phyloP scores from a whole-genome alignment of 177 flowering plant genomes.

The Vitis hybrid region DNA sequence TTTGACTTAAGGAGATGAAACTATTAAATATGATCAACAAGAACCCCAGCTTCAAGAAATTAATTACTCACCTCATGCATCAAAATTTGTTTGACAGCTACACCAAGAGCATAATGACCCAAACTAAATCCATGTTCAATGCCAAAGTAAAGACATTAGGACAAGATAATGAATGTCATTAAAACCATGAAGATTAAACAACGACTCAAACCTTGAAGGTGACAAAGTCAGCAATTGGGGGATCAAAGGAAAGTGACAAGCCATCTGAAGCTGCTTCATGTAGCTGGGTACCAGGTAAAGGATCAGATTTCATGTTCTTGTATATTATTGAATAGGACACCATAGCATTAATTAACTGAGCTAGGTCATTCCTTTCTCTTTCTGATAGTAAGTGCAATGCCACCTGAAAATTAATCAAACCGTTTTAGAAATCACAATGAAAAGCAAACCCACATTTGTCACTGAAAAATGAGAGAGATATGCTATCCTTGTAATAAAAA shows the following conservation, averaged over 20 bases:
- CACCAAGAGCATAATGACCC: constrained; percentile 54
- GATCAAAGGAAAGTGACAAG: constrained; percentile 64
- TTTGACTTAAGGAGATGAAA: neutral
- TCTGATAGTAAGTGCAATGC: too few species aligned
- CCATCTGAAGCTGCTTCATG: constrained; percentile 51
- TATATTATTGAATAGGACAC: constrained; percentile 76
- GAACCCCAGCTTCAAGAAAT: neutral
- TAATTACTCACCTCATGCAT: constrained; percentile 76
- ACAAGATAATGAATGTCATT: neutral
- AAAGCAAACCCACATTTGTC: neutral
- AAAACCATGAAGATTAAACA: constrained; percentile 6
- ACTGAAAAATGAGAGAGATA: neutral
- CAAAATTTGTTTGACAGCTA: constrained; percentile 77
- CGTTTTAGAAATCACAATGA: neutral
- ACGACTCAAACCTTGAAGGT: constrained; percentile 62
- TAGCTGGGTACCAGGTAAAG: constrained; percentile 28
- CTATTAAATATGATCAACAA: neutral
- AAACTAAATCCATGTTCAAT: constrained; percentile 56
- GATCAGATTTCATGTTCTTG: constrained; percentile 56
- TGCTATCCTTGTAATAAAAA: neutral
- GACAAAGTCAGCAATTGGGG: constrained; percentile 65
- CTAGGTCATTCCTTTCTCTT: constrained; percentile 63
- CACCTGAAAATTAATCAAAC: neutral
- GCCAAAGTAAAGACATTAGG: constrained; percentile 11
- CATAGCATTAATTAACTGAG: constrained; percentile 75